Percentiles rank a stretch among this genome's conserved stretches.
phyloP scores from a whole-genome alignment of 179 eudicot species.

The Heliamphora pulchella region DNA sequence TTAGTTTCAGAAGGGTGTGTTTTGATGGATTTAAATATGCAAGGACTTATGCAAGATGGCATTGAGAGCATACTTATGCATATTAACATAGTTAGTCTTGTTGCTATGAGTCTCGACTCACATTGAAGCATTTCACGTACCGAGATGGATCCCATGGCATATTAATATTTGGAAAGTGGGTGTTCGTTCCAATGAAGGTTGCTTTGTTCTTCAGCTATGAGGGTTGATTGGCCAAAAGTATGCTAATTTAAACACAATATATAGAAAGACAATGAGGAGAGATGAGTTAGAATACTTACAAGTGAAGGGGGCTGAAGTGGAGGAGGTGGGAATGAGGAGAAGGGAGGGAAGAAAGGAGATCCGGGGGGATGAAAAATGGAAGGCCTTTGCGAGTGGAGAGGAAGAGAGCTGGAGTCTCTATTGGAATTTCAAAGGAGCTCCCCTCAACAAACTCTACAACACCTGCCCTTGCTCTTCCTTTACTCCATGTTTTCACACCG shows the following conservation, averaged over 20 bases:
- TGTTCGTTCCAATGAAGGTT: no score
- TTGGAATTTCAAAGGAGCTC: background rate
- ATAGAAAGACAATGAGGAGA: background rate
- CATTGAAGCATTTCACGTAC: no score
- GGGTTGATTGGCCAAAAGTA: no score
- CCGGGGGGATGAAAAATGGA: conserved; percentile 68
- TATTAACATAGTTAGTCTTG: no score
- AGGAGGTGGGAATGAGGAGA: conserved; percentile 59
- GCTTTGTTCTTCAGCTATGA: no score
- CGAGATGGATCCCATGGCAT: no score
- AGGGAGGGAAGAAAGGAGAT: conserved; percentile 58
- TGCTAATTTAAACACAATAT: background rate
- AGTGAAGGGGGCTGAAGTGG: conserved; percentile 68
- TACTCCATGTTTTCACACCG: conserved; percentile 47
- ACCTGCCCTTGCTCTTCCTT: conserved; percentile 50
- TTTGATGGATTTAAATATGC: no score
- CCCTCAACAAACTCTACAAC: conserved; percentile 26
- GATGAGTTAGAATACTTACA: conserved; percentile 29
- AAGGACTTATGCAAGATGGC: no score
- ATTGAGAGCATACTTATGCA: no score
- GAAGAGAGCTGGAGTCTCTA: conserved; percentile 69
- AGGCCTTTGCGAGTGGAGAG: conserved; percentile 69
- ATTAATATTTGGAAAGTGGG: no score
- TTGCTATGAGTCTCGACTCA: no score
- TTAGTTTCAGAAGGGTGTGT: no score